Evolutionary conservation across 768 basidiomycete genomes (phyloP).

Genomic region (Suillus tomentosus): DNA sequence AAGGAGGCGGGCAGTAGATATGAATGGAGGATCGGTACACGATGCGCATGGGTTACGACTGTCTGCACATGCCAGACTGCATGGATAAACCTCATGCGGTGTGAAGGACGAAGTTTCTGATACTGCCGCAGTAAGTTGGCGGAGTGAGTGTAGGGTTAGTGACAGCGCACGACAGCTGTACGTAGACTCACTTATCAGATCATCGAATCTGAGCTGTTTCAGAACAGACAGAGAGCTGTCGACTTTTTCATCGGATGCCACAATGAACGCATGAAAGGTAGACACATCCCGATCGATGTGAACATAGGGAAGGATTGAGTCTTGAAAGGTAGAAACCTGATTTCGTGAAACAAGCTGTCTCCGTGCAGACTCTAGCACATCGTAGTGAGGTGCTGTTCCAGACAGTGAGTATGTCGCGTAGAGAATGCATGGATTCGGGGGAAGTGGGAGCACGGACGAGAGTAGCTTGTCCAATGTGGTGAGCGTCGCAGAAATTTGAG

Average conservation of each 20-base stretch:
- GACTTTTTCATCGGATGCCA: conserved; percentile 40
- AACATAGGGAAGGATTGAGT: conserved; percentile 54
- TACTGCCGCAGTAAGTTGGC: conserved; percentile 32
- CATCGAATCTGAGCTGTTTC: conserved; percentile 45
- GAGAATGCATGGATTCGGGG: conserved; percentile 42
- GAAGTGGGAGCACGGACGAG: conserved; percentile 49
- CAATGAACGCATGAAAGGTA: conserved; percentile 60
- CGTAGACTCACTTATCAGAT: conserved; percentile 49
- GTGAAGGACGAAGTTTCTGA: conserved; percentile 46
- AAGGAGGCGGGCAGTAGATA: conserved; percentile 41
- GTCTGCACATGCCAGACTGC: conserved; percentile 48
- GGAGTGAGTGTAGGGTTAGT: conserved; percentile 7
- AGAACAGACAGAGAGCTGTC: conserved; percentile 37
- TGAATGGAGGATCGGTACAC: conserved; percentile 32
- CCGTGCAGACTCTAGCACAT: conserved; percentile 58
- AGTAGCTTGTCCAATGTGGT: conserved; percentile 44
- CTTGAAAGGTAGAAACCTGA: conserved; percentile 39
- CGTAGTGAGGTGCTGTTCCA: conserved; percentile 30
- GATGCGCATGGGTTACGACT: conserved; percentile 40
- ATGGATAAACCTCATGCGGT: conserved; percentile 54
- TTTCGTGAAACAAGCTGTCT: conserved; percentile 46
- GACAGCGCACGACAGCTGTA: conserved; percentile 9
- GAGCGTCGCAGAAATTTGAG: conserved; percentile 33
- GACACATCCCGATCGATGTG: conserved; percentile 45
- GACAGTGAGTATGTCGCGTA: conserved; percentile 47